phyloP scores from a whole-genome alignment of 1,139 yeast genomes.

The Candida mesenterica region DNA sequence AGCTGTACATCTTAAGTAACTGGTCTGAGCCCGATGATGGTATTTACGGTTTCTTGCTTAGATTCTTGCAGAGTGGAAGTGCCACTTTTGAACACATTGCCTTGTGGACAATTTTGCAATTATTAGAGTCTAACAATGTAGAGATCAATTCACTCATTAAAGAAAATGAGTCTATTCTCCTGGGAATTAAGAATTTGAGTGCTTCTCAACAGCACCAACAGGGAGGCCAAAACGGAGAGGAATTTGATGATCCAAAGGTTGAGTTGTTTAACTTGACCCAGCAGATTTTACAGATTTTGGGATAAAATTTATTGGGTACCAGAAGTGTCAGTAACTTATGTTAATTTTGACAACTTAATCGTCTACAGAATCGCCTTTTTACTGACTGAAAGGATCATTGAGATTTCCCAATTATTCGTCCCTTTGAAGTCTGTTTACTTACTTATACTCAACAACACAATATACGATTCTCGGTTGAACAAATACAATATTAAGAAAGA shows the following conservation, averaged over 20 bases:
- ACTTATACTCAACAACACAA: too few species aligned
- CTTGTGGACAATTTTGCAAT: conserved; percentile 92
- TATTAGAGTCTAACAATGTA: conserved; percentile 80
- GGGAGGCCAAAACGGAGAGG: conserved; percentile 29
- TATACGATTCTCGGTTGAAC: too few species aligned
- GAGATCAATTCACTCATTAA: conserved; percentile 66
- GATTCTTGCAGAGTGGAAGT: conserved; percentile 80
- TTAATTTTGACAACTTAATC: too few species aligned
- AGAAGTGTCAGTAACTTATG: too few species aligned
- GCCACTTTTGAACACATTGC: conserved; percentile 99
- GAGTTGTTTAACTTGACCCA: conserved; percentile 78
- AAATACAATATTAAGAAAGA: too few species aligned
- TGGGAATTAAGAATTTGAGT: conserved; percentile 53
- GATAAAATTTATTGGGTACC: too few species aligned
- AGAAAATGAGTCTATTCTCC: conserved; percentile 55
- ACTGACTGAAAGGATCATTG: too few species aligned
- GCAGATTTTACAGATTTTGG: conserved; percentile 62
- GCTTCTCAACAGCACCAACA: conserved; percentile 40
- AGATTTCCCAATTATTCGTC: too few species aligned
- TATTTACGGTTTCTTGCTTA: conserved; percentile 74
- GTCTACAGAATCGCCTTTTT: too few species aligned
- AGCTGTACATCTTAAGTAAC: conserved; percentile 66
- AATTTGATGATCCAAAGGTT: conserved; percentile 61
- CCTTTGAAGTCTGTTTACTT: too few species aligned
- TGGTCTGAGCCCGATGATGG: conserved; percentile 88